These are phyloP conservation scores for Skeletonema tropicum DNA, from an alignment of 108 stramenopile genomes.

Conservation along the genomic window DNA sequence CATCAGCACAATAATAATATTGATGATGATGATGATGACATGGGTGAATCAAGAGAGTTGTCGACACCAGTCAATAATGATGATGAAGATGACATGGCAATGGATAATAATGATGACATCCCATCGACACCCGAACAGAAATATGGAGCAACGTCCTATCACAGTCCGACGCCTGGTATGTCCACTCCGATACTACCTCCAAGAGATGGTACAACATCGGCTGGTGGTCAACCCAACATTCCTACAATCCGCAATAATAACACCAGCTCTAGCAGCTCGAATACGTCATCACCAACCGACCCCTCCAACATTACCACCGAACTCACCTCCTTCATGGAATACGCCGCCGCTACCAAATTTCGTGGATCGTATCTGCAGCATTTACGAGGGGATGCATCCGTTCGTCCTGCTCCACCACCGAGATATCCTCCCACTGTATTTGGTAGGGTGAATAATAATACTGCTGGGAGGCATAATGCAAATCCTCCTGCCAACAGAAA, in stretches of 20 bases:
- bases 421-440: neutral
- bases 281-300: neutral
- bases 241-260: neutral
- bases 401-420: neutral
- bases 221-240: neutral
- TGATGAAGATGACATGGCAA: neutral
- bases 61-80: neutral
- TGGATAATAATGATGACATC: neutral
- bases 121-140: neutral
- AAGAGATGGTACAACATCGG: neutral
- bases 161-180: neutral
- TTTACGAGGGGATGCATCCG: conserved; percentile 43
- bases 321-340: conserved; percentile 65
- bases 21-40: neutral
- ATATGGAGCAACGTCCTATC: neutral
- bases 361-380: conserved; percentile 74
- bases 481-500: neutral
- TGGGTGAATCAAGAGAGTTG: neutral
- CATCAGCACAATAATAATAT: neutral
- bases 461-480: neutral
- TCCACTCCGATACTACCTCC: neutral
- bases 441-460: conserved; percentile 2
- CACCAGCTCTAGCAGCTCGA: neutral
- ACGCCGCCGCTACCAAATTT: conserved; percentile 61
- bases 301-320: conserved; percentile 36